Percentiles rank a stretch among this genome's conserved stretches.
Evolutionary conservation across 257 asterid species (phyloP).

Genomic region (Datura wrightii): DNA sequence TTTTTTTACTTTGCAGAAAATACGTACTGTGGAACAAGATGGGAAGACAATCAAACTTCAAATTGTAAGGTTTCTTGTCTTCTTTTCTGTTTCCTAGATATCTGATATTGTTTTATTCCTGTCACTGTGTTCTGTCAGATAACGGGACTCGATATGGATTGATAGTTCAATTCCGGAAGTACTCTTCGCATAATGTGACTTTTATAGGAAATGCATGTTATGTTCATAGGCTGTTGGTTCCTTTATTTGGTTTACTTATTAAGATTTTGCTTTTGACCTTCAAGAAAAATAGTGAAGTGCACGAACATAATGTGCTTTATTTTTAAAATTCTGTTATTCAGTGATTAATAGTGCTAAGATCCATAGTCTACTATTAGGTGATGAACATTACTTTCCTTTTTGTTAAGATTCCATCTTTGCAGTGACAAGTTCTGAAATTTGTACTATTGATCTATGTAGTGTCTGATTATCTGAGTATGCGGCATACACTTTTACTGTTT

Average conservation of each 20-base stretch:
- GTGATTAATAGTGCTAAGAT: background rate
- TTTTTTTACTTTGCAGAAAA: constrained; percentile 57
- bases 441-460: background rate
- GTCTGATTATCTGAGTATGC: no score
- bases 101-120: background rate
- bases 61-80: constrained; percentile 53
- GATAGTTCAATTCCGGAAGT: background rate
- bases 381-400: background rate
- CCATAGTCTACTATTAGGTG: background rate
- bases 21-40: constrained; percentile 88
- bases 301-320: background rate
- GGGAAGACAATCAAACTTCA: constrained; percentile 87
- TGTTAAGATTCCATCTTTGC: background rate
- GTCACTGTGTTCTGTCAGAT: background rate
- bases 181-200: background rate
- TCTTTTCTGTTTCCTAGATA: background rate
- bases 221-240: background rate
- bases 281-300: background rate
- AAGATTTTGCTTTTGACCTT: no score
- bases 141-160: background rate
- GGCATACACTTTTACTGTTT: no score
- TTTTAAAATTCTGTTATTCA: background rate
- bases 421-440: background rate
- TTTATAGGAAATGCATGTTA: background rate
- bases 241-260: background rate